phyloP scores from a whole-genome alignment of 805 yeast genomes.

The Saccharomyces paradoxus region DNA sequence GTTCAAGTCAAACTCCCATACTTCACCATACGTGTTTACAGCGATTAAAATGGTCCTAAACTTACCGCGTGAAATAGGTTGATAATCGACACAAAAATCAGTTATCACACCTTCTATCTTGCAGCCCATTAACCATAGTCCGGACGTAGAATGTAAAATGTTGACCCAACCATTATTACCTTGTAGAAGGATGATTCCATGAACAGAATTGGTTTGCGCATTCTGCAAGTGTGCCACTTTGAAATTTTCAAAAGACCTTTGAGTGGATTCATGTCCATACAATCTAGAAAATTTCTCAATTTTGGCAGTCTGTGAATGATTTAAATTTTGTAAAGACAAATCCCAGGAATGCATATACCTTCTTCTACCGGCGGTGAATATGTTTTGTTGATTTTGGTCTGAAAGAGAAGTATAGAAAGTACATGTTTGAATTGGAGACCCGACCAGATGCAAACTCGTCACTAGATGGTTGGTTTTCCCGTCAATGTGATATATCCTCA shows the following conservation, averaged over 20 bases:
- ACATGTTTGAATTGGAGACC: constrained; percentile 76
- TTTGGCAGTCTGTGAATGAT: constrained; percentile 22
- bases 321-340: constrained; percentile 34
- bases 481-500: constrained; percentile 83
- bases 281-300: constrained; percentile 80
- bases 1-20: constrained; percentile 73
- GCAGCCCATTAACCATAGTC: constrained; percentile 82
- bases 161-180: constrained; percentile 93
- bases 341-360: constrained; percentile 91
- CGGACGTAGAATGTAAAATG: constrained; percentile 62
- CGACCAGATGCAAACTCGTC: constrained; percentile 69
- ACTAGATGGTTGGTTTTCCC: constrained; percentile 77
- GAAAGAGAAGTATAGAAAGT: constrained; percentile 24
- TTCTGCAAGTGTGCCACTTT: constrained; percentile 45
- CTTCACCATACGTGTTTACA: constrained; percentile 72
- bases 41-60: constrained; percentile 39
- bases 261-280: constrained; percentile 85
- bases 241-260: constrained; percentile 81
- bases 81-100: constrained; percentile 48
- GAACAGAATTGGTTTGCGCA: constrained; percentile 25
- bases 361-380: constrained; percentile 87
- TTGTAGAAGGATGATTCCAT: constrained; percentile 65
- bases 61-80: constrained; percentile 17
- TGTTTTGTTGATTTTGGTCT: constrained; percentile 31
- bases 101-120: constrained; percentile 81